Evolutionary conservation across 2,329 filamentous ascomycete species (phyloP), one percentile per base, ranked within the genome.

Genomic region (Diaporthe amygdali): DNA sequence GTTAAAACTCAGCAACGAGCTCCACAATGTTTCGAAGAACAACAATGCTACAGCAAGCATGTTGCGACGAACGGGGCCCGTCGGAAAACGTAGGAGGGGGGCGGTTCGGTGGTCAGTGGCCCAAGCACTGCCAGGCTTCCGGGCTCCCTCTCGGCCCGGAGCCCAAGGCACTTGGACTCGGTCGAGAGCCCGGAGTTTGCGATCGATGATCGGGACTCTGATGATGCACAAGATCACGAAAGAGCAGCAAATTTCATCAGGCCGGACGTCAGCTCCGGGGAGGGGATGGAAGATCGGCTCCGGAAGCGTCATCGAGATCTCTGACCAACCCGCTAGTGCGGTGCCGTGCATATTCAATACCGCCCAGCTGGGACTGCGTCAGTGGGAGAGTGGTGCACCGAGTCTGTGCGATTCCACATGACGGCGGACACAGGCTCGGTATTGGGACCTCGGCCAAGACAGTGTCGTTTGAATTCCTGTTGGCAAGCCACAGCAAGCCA

Each of bases 51-150:
- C n/a, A 22, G 30, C 3, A 37, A n/a, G 46, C 59, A 34, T 63
- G 56, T 63, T 63, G 56, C 41, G 56, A 63, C 44, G 44, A 64
- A 49, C 59, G n/a, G 59, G 59, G 59, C 10, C 59, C n/a, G 47
- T n/a, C n/a, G n/a, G n/a, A 30, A 30, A 20, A 27, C 17, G 30
- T 22, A 12, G 1, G 14, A 2, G 10, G 30, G 6, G 37, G 37
- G 30, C 32, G 41, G 44, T 10, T 15, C 27, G 7, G 10, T 8
- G 5, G 3, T 37, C n/a, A n/a, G n/a, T n/a, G n/a, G n/a, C n/a
- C n/a, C n/a, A n/a, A n/a, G n/a, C n/a, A n/a, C n/a, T n/a, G n/a
- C 27, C 41, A 63, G 17, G 2, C 44, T 7, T 3, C 37, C 59
- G 30, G 20, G 59, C 41, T 25, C 20, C 30, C 30, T 44, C 14